A percentile compares a stretch with the other conserved stretches of the same genome.
These are phyloP conservation scores for Violaceomyces palustris DNA, from an alignment of 1,284 basidiomycete species.

Conservation along the genomic window DNA sequence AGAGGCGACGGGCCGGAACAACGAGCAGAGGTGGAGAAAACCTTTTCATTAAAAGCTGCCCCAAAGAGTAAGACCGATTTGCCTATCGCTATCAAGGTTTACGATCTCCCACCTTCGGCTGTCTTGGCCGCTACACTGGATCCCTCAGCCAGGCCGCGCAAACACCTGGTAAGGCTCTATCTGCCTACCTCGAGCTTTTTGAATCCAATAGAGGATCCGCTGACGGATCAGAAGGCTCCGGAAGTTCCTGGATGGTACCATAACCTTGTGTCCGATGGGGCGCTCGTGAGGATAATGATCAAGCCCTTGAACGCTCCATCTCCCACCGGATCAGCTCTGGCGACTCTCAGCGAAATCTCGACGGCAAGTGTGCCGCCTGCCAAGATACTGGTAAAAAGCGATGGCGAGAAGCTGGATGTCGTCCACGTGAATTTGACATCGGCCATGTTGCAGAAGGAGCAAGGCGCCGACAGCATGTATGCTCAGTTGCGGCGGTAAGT, in stretches of 20 bases:
- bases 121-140: slow-evolving; percentile 48
- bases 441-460: slow-evolving; percentile 43
- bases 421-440: slow-evolving; percentile 45
- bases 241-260: slow-evolving; percentile 30
- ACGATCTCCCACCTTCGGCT: slow-evolving; percentile 47
- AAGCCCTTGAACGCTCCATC: slow-evolving; percentile 12
- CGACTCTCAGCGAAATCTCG: not conserved
- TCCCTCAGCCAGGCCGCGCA: slow-evolving; percentile 37
- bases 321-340: slow-evolving; percentile 1
- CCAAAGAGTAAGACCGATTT: slow-evolving; percentile 17
- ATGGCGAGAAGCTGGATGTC: slow-evolving; percentile 25
- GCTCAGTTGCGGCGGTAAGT: slow-evolving; percentile 18
- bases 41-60: slow-evolving; percentile 11
- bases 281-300: slow-evolving; percentile 23
- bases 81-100: slow-evolving; percentile 32
- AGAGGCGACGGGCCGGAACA: not conserved
- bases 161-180: slow-evolving; percentile 42
- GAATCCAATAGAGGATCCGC: slow-evolving; percentile 22
- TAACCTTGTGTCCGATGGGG: slow-evolving; percentile 21
- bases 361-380: slow-evolving; percentile 10
- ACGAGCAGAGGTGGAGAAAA: not conserved
- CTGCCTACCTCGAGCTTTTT: slow-evolving; percentile 31
- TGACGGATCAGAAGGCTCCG: slow-evolving; percentile 18
- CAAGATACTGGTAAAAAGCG: slow-evolving; percentile 19
- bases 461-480: slow-evolving; percentile 21